Evolutionary conservation across 768 basidiomycete species (phyloP), one percentile per base, ranked within the genome.

Genomic region (Sporobolomyces pararoseus): DNA sequence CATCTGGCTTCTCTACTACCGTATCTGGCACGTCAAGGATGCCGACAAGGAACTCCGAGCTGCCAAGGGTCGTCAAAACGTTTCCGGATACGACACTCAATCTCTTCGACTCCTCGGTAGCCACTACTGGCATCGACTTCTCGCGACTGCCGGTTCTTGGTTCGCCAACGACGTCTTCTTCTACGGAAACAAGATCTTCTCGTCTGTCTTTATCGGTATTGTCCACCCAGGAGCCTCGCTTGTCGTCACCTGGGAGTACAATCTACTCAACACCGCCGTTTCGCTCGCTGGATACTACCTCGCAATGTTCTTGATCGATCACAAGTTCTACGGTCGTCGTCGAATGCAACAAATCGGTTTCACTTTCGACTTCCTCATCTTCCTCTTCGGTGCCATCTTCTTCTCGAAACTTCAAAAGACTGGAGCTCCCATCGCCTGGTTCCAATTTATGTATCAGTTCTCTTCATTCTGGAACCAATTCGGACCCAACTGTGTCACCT

Each of bases 1-100:
- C 44, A 72, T 80, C 44, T 82, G 81, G 81, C 78, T 82, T 31
- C 79, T 80, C 50, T 81, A 81, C 78, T 80, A 78, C 78, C 79
- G 81, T 75, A 79, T 78, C 74, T 82, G 79, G 77, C 77, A 78
- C 65, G 77, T 78, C 58, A 72, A 78, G 67, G 65, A 73, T 17
- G 77, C 76, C 37, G 76, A 79, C 71, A 49, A 47, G 21, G 78
- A 77, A 7, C 66, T 80, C 25, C 54, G 60, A 7, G 63, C 73
- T 57, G 78, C 79, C 49, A 81, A 81, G 76, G 77, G 78, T 70
- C 71, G 68, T 21, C 77, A 77, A 61, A 79, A 80, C 62, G 78
- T 80, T 61, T 78, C 78, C 3, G 81, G 81, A 16, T 82, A 82
- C 77, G 80, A 81, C 67, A 39, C 77, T 32, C 70, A 74, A 27